Percentiles rank a stretch among this genome's conserved stretches.
phyloP scores from a whole-genome alignment of 768 basidiomycete genomes.

The Suillus hirtellus region DNA sequence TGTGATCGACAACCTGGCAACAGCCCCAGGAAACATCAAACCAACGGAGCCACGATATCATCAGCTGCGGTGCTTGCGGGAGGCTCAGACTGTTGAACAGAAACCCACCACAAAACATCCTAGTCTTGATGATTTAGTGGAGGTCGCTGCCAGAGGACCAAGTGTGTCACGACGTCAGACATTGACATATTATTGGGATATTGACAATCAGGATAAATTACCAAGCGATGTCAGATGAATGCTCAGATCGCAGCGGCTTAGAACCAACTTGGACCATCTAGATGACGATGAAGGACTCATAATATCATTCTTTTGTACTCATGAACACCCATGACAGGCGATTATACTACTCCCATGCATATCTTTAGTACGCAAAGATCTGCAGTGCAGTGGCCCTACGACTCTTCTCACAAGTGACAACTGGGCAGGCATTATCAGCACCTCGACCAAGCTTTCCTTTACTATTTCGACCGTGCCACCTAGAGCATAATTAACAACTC shows the following conservation, averaged over 20 bases:
- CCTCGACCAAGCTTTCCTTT: background rate
- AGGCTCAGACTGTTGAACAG: conserved; percentile 26
- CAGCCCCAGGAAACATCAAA: background rate
- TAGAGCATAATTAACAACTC: background rate
- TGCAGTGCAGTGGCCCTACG: background rate
- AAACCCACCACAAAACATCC: conserved; percentile 42
- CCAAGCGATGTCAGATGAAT: conserved; percentile 55
- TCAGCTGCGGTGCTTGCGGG: background rate
- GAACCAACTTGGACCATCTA: conserved; percentile 74
- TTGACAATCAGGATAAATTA: conserved; percentile 51
- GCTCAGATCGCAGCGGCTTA: conserved; percentile 56
- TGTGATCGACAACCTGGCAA: background rate
- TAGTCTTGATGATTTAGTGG: conserved; percentile 69
- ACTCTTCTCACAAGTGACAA: background rate
- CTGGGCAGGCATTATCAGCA: background rate
- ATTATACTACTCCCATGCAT: conserved; percentile 15
- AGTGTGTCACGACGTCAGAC: conserved; percentile 32
- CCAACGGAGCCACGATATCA: background rate
- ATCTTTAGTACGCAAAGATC: background rate
- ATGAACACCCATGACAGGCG: conserved; percentile 9
- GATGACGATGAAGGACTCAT: conserved; percentile 79
- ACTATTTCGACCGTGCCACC: no score
- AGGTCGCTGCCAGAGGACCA: conserved; percentile 38
- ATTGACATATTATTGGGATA: no score
- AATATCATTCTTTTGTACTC: conserved; percentile 51